Conservation (phyloP, 75 land plant species). For the Azolla pinnata region DNA sequence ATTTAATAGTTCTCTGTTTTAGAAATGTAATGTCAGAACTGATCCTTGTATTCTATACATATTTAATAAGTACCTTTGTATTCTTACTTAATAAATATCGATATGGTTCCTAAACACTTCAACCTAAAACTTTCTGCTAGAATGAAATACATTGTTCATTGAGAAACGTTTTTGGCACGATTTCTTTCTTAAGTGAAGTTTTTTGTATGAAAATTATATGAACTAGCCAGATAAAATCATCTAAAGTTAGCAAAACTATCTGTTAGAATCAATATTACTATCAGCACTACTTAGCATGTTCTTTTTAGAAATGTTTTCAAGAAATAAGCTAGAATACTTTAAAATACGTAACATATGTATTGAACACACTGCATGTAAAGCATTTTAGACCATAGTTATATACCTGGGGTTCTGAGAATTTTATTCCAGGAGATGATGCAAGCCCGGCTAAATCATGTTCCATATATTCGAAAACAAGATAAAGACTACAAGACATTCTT, state of each 20-base stretch:
- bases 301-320: not conserved
- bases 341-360: not conserved
- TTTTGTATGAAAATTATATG: too few species aligned
- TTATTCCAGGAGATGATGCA: slow-evolving; percentile 50
- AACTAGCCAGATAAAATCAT: not conserved
- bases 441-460: slow-evolving; percentile 86
- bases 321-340: too few species aligned
- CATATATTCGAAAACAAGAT: slow-evolving; percentile 82
- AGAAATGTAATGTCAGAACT: not conserved
- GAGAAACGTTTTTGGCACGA: too few species aligned
- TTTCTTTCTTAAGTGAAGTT: too few species aligned
- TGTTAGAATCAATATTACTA: not conserved
- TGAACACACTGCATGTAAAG: not conserved
- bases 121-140: too few species aligned
- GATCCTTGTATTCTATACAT: not conserved
- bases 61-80: not conserved
- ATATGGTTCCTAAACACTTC: too few species aligned
- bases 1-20: not conserved
- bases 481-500: slow-evolving; percentile 63
- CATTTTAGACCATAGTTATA: not conserved
- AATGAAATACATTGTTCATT: too few species aligned
- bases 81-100: too few species aligned
- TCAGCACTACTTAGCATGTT: not conserved
- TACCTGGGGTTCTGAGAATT: slow-evolving; percentile 82
- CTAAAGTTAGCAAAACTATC: not conserved